Percentiles rank a stretch among this genome's conserved stretches.
Conservation (phyloP, 1,284 basidiomycete genomes). For the Malassezia brasiliensis region DNA sequence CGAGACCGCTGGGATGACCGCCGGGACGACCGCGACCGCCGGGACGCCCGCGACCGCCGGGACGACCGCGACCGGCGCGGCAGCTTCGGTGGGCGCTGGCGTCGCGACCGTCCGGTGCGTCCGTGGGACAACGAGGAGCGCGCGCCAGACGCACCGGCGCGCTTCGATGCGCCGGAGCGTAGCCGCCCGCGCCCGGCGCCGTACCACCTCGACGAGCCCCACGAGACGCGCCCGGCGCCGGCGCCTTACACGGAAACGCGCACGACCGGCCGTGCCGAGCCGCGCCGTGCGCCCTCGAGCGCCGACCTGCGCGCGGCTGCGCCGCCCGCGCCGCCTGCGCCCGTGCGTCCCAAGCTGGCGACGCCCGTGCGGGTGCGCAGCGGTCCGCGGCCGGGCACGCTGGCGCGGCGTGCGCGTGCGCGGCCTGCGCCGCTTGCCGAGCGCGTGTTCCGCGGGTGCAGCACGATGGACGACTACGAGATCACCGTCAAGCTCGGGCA, state of each 20-base stretch:
- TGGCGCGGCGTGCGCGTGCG: constrained; percentile 16
- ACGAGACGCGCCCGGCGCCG: constrained; percentile 1
- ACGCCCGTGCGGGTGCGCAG: constrained; percentile 10
- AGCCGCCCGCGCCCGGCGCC: constrained; percentile 13
- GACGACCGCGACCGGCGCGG: not conserved
- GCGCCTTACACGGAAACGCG: constrained; percentile 1
- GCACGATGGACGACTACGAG: constrained; percentile 38
- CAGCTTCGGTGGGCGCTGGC: not conserved
- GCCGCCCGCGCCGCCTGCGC: not conserved
- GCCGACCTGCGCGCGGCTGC: not conserved
- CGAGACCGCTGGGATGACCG: not conserved
- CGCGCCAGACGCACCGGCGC: not conserved
- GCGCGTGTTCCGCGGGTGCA: constrained; percentile 36
- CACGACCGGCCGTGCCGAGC: not conserved
- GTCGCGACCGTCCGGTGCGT: constrained; percentile 1
- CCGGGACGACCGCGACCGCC: too few relatives aligned
- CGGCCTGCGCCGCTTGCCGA: constrained; percentile 27
- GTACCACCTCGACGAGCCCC: constrained; percentile 12
- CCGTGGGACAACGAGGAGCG: constrained; percentile 8
- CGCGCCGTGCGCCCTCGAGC: not conserved
- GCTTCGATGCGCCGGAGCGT: constrained; percentile 9
- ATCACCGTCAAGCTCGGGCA: constrained; percentile 41
- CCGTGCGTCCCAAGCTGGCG: not conserved
- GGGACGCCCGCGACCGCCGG: not conserved
- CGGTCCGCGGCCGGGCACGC: constrained; percentile 13